Evolutionary conservation across 371 early-diverging fungal genomes (phyloP), one percentile per base, ranked within the genome.

Genomic region (Mucor plumbeus): DNA sequence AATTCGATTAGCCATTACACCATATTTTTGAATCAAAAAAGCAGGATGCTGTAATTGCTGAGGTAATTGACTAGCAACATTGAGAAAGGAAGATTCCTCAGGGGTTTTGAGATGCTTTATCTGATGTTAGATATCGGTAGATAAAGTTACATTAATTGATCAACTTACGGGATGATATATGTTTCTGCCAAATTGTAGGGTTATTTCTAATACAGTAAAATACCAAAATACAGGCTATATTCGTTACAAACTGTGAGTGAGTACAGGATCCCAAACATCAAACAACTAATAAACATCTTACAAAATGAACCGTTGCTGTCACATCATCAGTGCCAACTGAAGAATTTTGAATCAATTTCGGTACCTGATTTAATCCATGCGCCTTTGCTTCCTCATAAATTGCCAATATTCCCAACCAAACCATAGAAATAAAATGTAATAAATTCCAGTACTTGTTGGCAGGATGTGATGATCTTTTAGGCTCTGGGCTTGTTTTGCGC

Each of bases 191-290:
- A 85, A 74, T 41, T 85, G 86, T 61, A 88, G 41, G 14, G 79
- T 62, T n/a, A 86, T 53, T 56, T 88, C 84, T 54, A 85, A 65
- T 8, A 79, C 81, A 17, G 83, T 72, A 82, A 88, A 88, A 65
- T 88, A 87, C 85, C 87, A 84, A 70, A 88, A 88, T 39, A 85
- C 72, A 40, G 87, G 82, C 87, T 87, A 61, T 3, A 26, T 26
- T 26, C 26, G 3, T 44, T 7, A n/a, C 38, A 31, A 21, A 8
- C n/a, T 26, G 3, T 26, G 26, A 3, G 26, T 26, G 26, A 26
- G 3, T 26, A 26, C 26, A 26, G 26, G 26, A 26, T 26, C n/a
- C n/a, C 26, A 26, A 26, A 26, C 26, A 26, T 26, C 26, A 26
- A 26, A 26, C 26, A 3, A 3, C 26, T 26, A 31, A 2, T 13